Percentiles rank a stretch among this genome's conserved stretches.
phyloP scores from a whole-genome alignment of 1,284 basidiomycete genomes.

The Bondarzewia mesenterica region DNA sequence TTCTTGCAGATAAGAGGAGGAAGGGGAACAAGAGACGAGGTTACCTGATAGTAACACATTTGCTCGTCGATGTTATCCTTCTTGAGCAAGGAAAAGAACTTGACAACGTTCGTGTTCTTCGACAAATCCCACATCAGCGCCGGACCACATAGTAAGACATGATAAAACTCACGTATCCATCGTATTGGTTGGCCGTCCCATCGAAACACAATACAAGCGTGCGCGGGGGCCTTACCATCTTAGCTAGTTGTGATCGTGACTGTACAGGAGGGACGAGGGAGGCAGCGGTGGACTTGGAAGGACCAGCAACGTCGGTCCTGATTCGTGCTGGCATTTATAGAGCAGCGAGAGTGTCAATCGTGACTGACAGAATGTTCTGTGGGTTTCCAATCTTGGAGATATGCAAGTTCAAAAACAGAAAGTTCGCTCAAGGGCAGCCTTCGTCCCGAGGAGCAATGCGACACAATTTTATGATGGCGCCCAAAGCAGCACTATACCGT shows the following conservation, averaged over 20 bases:
- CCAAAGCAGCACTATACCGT: too few species aligned
- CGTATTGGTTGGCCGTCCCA: constrained; percentile 47
- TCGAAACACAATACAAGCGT: constrained; percentile 58
- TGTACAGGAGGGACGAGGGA: neutral
- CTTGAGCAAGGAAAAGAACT: constrained; percentile 52
- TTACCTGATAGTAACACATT: constrained; percentile 61
- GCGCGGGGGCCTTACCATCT: constrained; percentile 19
- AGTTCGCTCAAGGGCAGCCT: too few species aligned
- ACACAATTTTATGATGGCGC: too few species aligned
- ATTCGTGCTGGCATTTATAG: too few species aligned
- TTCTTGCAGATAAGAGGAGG: neutral
- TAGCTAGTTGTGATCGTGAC: neutral
- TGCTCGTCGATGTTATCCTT: constrained; percentile 51
- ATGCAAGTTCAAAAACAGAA: too few species aligned
- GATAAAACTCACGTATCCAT: constrained; percentile 21
- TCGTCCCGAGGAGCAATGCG: too few species aligned
- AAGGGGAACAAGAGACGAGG: neutral
- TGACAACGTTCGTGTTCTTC: constrained; percentile 68
- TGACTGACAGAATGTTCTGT: too few species aligned
- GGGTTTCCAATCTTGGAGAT: too few species aligned
- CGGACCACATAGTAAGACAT: neutral
- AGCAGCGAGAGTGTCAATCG: too few species aligned
- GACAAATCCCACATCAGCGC: neutral
- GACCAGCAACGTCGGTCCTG: neutral
- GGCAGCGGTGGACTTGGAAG: neutral